Conservation (phyloP, 169 alveolate species). For the Amoebophrya sp. region DNA sequence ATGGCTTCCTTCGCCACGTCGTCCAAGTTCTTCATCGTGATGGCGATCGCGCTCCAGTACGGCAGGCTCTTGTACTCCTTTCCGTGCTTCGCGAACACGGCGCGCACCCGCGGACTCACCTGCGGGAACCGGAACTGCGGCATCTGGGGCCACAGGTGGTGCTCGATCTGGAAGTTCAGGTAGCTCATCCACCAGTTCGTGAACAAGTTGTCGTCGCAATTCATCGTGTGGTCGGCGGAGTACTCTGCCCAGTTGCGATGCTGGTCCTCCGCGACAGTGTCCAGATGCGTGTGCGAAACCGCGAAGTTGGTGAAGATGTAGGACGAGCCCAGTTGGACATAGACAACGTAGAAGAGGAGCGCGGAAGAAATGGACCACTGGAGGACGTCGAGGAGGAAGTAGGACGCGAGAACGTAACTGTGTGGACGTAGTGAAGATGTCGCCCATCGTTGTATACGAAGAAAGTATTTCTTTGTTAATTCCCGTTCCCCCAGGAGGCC, state of each 20-base stretch:
- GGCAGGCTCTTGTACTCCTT: background rate
- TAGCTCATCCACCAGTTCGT: conserved; percentile 20
- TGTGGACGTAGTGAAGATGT: too few species aligned
- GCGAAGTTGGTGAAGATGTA: conserved; percentile 14
- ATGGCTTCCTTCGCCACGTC: background rate
- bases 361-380: background rate
- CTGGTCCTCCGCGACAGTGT: background rate
- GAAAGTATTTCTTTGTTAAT: too few species aligned
- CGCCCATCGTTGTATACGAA: too few species aligned
- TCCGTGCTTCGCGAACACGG: background rate
- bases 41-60: background rate
- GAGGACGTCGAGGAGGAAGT: background rate
- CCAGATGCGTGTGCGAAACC: conserved; percentile 13
- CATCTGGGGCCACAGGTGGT: conserved; percentile 16
- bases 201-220: background rate
- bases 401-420: background rate
- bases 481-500: too few species aligned
- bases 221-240: conserved; percentile 11
- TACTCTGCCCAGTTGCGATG: conserved; percentile 13
- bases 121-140: conserved; percentile 17
- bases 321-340: background rate
- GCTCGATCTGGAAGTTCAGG: conserved; percentile 17
- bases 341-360: background rate
- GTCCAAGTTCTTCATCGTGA: background rate
- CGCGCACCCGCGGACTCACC: background rate